These are phyloP conservation scores for Monosporozyma siamensis DNA, from an alignment of 805 yeast genomes.

Conservation along the genomic window DNA sequence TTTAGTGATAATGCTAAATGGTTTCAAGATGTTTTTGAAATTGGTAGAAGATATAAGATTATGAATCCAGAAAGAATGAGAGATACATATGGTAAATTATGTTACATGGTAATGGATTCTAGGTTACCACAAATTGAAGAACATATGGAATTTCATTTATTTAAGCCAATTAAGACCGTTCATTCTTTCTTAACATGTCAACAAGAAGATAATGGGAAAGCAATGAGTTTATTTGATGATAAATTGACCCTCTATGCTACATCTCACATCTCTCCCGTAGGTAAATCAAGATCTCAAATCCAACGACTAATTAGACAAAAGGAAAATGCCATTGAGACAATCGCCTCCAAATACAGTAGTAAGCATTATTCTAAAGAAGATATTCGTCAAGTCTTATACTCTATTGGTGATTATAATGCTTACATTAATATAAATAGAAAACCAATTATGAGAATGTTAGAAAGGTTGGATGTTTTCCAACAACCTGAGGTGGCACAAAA, in stretches of 20 bases:
- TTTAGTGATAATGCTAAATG: slow-evolving; percentile 63
- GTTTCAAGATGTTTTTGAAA: slow-evolving; percentile 63
- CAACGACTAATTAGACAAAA: slow-evolving; percentile 53
- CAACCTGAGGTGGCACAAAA: slow-evolving; percentile 33
- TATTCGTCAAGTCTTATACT: slow-evolving; percentile 61
- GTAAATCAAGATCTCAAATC: slow-evolving; percentile 44
- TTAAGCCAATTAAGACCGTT: slow-evolving; percentile 63
- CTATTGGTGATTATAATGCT: slow-evolving; percentile 71
- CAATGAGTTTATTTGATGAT: slow-evolving; percentile 44
- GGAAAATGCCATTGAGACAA: slow-evolving; percentile 56
- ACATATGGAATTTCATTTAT: slow-evolving; percentile 67
- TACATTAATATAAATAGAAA: slow-evolving; percentile 58
- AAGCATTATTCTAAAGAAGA: slow-evolving; percentile 46
- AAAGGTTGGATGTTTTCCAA: slow-evolving; percentile 40
- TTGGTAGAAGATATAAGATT: slow-evolving; percentile 72
- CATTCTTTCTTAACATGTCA: slow-evolving; percentile 36
- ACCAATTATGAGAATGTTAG: slow-evolving; percentile 57
- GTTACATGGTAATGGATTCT: slow-evolving; percentile 83
- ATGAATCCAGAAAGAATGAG: slow-evolving; percentile 81
- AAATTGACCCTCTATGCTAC: slow-evolving; percentile 54
- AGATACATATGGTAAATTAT: slow-evolving; percentile 67
- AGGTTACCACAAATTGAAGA: slow-evolving; percentile 59
- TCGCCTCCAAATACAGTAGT: slow-evolving; percentile 41
- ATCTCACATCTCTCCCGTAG: slow-evolving; percentile 52
- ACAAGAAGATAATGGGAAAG: slow-evolving; percentile 31